Percentiles rank a stretch among this genome's conserved stretches.
phyloP scores from a whole-genome alignment of 176 grass and related monocot genomes.

The Carex myosuroides region DNA sequence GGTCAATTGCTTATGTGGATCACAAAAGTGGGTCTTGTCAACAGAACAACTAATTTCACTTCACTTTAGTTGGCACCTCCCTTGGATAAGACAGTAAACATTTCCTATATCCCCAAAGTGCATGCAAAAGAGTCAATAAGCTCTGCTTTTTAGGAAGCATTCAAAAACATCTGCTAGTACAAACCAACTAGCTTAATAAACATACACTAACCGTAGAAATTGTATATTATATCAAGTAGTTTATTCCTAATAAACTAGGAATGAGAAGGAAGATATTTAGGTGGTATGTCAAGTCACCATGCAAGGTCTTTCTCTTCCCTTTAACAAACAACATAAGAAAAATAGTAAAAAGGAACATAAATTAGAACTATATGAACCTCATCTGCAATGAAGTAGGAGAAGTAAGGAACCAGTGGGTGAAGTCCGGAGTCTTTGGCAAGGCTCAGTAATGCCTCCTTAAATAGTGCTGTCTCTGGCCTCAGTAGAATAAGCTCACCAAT shows the following conservation, averaged over 20 bases:
- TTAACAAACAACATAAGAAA: neutral
- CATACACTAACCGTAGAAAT: neutral
- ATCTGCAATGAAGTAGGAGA: constrained; percentile 85
- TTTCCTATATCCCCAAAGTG: neutral
- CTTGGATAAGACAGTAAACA: neutral
- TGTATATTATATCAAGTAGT: neutral
- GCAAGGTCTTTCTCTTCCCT: neutral
- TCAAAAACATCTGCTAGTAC: neutral
- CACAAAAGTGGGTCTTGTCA: neutral
- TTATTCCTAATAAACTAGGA: neutral
- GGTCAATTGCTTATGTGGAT: neutral
- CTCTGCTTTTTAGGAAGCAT: neutral
- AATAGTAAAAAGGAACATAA: constrained; percentile 1
- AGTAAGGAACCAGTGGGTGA: constrained; percentile 92
- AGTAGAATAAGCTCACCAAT: constrained; percentile 80
- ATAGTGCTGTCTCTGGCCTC: constrained; percentile 51
- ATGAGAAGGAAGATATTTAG: neutral
- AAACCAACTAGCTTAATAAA: neutral
- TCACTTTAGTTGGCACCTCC: neutral
- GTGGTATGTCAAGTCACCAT: neutral
- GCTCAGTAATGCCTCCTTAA: constrained; percentile 91
- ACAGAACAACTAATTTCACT: neutral
- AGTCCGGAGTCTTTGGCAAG: constrained; percentile 83
- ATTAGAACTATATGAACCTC: constrained; percentile 39
- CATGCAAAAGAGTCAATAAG: constrained; percentile 4